Conservation (phyloP, 306 rosid genomes). For the Trifolium fragiferum region DNA sequence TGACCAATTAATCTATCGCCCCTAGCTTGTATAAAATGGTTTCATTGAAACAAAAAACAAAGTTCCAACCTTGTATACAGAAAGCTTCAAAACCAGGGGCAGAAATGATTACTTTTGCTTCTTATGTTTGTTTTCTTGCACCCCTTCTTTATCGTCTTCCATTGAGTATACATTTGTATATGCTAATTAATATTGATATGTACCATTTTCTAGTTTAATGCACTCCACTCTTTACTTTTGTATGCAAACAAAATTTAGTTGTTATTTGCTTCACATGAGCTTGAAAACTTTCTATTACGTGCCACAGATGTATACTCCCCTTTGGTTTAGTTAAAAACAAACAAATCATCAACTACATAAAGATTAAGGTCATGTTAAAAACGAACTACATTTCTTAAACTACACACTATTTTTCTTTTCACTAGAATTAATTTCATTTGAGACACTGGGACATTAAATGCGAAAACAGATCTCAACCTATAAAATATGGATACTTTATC, state of each 20-base stretch:
- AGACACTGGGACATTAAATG: too few relatives aligned
- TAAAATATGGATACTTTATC: too few relatives aligned
- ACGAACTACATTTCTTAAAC: too few relatives aligned
- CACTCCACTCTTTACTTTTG: not conserved
- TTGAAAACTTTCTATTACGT: not conserved
- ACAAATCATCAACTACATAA: too few relatives aligned
- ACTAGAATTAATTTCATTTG: too few relatives aligned
- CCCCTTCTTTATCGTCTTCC: not conserved
- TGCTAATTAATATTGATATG: not conserved
- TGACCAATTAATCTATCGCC: conserved; percentile 42
- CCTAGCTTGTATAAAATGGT: conserved; percentile 50
- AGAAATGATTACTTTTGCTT: conserved; percentile 12
- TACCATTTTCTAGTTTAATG: not conserved
- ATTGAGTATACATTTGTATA: not conserved
- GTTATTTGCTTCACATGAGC: not conserved
- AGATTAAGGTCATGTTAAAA: too few relatives aligned
- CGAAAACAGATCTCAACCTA: too few relatives aligned
- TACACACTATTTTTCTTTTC: too few relatives aligned
- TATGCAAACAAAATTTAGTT: not conserved
- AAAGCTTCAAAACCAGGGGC: conserved; percentile 62
- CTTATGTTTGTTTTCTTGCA: conserved; percentile 12
- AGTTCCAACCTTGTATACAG: conserved; percentile 41
- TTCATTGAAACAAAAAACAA: conserved; percentile 49
- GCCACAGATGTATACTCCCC: not conserved
- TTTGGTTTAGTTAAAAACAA: not conserved